Conservation (phyloP, 192 early-diverging fungal species). For the Diversispora epigaea region DNA sequence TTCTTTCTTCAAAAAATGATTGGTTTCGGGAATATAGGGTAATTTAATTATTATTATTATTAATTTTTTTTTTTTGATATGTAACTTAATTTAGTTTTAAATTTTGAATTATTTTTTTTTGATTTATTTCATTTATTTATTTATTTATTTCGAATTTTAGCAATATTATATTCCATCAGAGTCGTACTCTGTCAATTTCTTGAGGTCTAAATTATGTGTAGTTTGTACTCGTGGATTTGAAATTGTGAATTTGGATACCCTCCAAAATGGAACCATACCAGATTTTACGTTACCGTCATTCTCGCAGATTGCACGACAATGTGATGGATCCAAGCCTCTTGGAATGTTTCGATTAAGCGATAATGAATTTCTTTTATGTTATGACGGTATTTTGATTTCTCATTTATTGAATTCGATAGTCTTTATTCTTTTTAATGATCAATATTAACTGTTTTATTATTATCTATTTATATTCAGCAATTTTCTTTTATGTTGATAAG, state of each 20-base stretch:
- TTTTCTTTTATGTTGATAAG: constrained; percentile 90
- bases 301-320: constrained; percentile 68
- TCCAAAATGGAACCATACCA: constrained; percentile 81
- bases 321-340: constrained; percentile 73
- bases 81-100: not conserved
- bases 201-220: constrained; percentile 85
- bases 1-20: constrained; percentile 38
- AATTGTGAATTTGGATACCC: constrained; percentile 82
- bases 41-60: not conserved
- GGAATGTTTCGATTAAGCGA: constrained; percentile 78
- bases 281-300: constrained; percentile 77
- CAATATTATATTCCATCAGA: constrained; percentile 95
- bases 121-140: constrained; percentile 42
- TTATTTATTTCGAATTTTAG: constrained; percentile 43
- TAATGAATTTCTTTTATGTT: constrained; percentile 85
- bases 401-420: not conserved
- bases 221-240: constrained; percentile 92
- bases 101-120: not conserved
- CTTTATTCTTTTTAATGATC: not conserved
- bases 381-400: constrained; percentile 65
- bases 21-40: constrained; percentile 62
- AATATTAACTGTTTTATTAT: not conserved
- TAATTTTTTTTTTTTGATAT: too few relatives aligned
- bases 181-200: constrained; percentile 80
- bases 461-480: constrained; percentile 52